Base-by-base conservation (phyloP, 371 early-diverging fungal genomes). In the Lichtheimia ornata region DNA sequence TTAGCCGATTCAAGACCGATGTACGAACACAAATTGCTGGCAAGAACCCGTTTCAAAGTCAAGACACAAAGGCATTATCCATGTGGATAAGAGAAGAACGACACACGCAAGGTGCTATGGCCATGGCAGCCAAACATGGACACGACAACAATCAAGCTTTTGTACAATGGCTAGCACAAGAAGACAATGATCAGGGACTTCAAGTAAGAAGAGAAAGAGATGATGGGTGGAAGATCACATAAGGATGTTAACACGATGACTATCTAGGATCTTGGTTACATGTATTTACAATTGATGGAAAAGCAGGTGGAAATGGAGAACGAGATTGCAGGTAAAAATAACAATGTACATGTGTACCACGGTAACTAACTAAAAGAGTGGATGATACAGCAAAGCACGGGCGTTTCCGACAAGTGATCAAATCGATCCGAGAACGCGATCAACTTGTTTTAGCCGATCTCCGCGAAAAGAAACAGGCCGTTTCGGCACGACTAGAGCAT, bases 31-130 rank as follows among this genome's bases (percentile, higher is more conserved):
- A 73, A 30, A 58, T 75, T 14, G 79, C 70, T 11, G 66, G 66
- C 11, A 73, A 71, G 30, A 78, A 78, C 53, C 79, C 76, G 5
- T 50, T 78, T 18, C 71, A 71, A 30, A 75, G 62, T 40, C 71
- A 66, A 40, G 75, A 78, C 43, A 75, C 76, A 0, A 69, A 71
- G 24, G 57, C 73, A 13, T 59, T 78, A 3, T 72, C 73, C n/a
- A 44, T 75, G 56, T 78, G 79, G 79, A 65, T 78, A 14, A 71
- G 67, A 51, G 67, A 75, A 56, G 76, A 78, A 52, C 66, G 79
- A 2, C 70, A 73, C 53, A 67, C 70, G 28, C 57, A 75, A 1
- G 66, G 71, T 6, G 52, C 61, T 14, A 62, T 73, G 58, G 67
- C 62, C 18, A 67, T 71, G 14, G 49, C 58, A 17, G 59, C 67